Evolutionary conservation across 2,329 filamentous ascomycete genomes (phyloP).

Genomic region (Esteya vermicola): DNA sequence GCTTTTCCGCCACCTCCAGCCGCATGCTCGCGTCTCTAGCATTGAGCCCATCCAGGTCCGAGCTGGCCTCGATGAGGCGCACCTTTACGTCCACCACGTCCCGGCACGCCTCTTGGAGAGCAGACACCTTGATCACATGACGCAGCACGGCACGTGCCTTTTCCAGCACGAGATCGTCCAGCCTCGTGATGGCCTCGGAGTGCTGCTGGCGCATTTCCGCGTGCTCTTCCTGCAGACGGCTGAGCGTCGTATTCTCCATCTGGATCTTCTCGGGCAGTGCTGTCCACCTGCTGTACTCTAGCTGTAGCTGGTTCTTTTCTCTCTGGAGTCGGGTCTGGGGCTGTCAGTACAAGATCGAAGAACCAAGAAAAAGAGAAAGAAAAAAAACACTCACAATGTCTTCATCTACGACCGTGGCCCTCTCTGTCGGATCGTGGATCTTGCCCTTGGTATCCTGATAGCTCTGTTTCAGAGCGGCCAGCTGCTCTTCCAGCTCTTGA

Average conservation of each 20-base stretch:
- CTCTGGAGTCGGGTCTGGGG: conserved; percentile 36
- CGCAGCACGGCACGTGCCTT: conserved; percentile 39
- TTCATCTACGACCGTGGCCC: conserved; percentile 25
- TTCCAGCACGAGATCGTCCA: conserved; percentile 38
- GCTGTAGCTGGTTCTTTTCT: conserved; percentile 56
- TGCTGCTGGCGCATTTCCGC: conserved; percentile 16
- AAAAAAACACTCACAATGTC: conserved; percentile 25
- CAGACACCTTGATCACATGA: conserved; percentile 45
- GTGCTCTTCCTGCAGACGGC: conserved; percentile 17
- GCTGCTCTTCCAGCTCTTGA: conserved; percentile 23
- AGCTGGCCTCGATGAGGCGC: conserved; percentile 63
- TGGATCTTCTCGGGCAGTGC: conserved; percentile 55
- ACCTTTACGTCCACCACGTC: conserved; percentile 57
- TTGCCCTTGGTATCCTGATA: conserved; percentile 22
- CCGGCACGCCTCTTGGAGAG: conserved; percentile 46
- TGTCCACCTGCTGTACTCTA: conserved; percentile 47
- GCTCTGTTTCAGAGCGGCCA: conserved; percentile 19
- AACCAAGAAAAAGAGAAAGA: background rate
- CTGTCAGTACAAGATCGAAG: too few relatives aligned
- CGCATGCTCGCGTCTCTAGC: conserved; percentile 48
- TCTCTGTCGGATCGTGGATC: conserved; percentile 19
- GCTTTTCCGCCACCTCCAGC: conserved; percentile 31
- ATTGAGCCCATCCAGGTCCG: conserved; percentile 59
- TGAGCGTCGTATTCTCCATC: conserved; percentile 20
- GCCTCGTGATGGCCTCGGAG: conserved; percentile 21